Base-by-base conservation (phyloP, 768 basidiomycete species). In the Agaricus subrufescens region DNA sequence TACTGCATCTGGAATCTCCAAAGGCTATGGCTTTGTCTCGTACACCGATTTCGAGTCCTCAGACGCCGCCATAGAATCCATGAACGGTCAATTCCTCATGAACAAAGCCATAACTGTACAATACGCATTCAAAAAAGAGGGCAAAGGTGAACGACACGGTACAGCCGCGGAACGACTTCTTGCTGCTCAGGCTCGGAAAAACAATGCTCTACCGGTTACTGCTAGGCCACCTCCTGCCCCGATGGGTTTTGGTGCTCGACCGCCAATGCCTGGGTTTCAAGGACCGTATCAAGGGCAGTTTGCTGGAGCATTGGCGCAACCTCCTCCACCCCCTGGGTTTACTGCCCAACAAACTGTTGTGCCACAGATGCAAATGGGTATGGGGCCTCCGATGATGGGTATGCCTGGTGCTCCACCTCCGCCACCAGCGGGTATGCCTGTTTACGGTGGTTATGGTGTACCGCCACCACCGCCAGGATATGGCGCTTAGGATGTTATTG, bases 61-160 rank as follows among this genome's bases (percentile, higher is more conserved):
- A 38, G 97, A 99, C 69, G 91, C 91, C 4, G 96, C 97, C 15
- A 82, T 96, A 55, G 97, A 98, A 69, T 84, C 92, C 9, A 98
- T 98, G 96, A 95, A 98, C 63, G 85, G 86, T 39, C 95, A 98
- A 66, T 98, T 93, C 82, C 79, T 98, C 46, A 95, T 95, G 89
- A 98, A 98, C 79, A 98, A 98, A 74, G 89, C 94, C 52, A 92
- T 99, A 66, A 86, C 89, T 15, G 94, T 97, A 10, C 94, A 98
- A 68, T 99, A 97, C 69, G 96, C 97, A 2, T 98, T 98, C 82
- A 98, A 99, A 75, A 98, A 98, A 74, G 97, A 98, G 66, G 94
- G 93, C 44, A 96, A 98, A 67, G 96, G 96, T 56, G 97, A 99
- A 71, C 84, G 97, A 4, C 97, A 98, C 65, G 97, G 97, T 29